These are phyloP conservation scores for Vigna trinervia DNA, from an alignment of 306 rosid species.

Conservation along the genomic window DNA sequence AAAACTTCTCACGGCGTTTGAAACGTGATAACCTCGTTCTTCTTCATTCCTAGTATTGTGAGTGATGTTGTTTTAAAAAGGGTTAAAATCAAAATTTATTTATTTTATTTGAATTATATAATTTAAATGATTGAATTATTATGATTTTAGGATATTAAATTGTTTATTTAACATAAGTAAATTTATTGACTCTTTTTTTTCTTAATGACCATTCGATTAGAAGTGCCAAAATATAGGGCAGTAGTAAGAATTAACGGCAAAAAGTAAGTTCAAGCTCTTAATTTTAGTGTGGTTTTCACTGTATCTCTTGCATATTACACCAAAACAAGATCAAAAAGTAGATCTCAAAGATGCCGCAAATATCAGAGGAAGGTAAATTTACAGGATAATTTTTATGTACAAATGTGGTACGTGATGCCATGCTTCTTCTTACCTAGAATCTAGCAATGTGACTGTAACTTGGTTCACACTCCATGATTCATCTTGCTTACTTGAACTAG, in stretches of 20 bases:
- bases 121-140: no score
- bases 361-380: slow-evolving; percentile 25
- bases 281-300: slow-evolving; percentile 11
- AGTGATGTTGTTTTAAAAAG: no score
- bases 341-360: slow-evolving; percentile 41
- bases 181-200: no score
- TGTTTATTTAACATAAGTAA: no score
- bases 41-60: no score
- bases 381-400: slow-evolving; percentile 27
- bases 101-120: no score
- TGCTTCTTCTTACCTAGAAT: slow-evolving; percentile 60
- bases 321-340: slow-evolving; percentile 40
- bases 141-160: no score
- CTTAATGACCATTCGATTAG: no score
- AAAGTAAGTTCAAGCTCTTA: not conserved
- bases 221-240: no score
- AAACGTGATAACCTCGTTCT: no score
- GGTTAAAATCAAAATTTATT: no score
- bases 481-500: slow-evolving; percentile 69
- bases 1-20: no score
- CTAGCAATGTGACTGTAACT: slow-evolving; percentile 70
- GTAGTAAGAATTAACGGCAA: not conserved
- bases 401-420: slow-evolving; percentile 11
- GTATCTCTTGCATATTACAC: slow-evolving; percentile 40
- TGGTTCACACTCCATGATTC: slow-evolving; percentile 73